Evolutionary conservation across 306 rosid species (phyloP).

Genomic region (Pachyrhizus erosus): DNA sequence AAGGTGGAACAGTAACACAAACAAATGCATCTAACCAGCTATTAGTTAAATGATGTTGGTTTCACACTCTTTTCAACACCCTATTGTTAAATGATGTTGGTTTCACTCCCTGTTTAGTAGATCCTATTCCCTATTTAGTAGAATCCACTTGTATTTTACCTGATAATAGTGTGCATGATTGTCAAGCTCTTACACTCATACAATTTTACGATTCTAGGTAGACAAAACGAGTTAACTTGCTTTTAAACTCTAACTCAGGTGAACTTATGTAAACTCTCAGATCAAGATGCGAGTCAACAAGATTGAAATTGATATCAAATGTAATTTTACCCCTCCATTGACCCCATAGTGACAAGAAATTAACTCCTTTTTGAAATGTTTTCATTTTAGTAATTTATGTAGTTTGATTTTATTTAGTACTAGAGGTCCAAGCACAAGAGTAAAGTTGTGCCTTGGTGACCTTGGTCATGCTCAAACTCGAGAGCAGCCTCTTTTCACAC

Average conservation of each 20-base stretch:
- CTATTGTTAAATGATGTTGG: neutral
- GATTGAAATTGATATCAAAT: neutral
- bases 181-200: neutral
- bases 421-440: no score
- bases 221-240: no score
- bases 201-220: no score
- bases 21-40: slow-evolving; percentile 20
- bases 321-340: neutral
- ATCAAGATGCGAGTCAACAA: neutral
- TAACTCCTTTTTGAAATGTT: no score
- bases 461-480: no score
- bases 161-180: neutral
- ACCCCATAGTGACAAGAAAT: no score
- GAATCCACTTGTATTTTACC: neutral
- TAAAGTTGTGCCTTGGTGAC: no score
- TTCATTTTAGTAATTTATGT: no score
- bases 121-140: neutral
- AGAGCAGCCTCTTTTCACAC: no score
- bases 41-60: neutral
- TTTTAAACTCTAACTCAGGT: neutral
- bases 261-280: neutral
- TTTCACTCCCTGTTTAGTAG: neutral
- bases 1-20: neutral
- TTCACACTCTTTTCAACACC: neutral
- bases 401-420: no score